phyloP scores from a whole-genome alignment of 257 asterid species.

The Solanum verrucosum region DNA sequence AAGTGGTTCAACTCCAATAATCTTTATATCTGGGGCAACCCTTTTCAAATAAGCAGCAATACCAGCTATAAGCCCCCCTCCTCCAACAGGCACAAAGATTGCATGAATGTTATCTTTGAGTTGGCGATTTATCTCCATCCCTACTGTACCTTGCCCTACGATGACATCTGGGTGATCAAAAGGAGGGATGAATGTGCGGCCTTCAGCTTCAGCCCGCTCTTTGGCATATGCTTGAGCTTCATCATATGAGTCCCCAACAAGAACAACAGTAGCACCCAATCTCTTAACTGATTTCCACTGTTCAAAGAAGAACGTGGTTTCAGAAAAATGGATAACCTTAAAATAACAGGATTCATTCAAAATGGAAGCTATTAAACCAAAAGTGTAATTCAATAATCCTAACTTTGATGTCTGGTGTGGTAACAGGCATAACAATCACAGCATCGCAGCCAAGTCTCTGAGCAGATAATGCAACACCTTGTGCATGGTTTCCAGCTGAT shows the following conservation, averaged over 20 bases:
- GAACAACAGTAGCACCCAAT: conserved; percentile 86
- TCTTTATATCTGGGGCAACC: conserved; percentile 76
- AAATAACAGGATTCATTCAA: neutral
- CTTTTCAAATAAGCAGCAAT: conserved; percentile 90
- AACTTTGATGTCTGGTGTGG: conserved; percentile 96
- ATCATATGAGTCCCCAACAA: conserved; percentile 84
- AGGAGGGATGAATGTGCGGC: conserved; percentile 76
- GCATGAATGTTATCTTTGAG: conserved; percentile 63
- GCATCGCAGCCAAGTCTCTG: conserved; percentile 60
- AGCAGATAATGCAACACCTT: conserved; percentile 89
- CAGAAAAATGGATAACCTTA: neutral
- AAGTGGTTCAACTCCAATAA: conserved; percentile 88
- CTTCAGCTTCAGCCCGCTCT: conserved; percentile 56
- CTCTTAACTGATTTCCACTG: conserved; percentile 85
- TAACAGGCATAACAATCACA: conserved; percentile 84
- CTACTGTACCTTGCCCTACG: conserved; percentile 87
- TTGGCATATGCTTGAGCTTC: conserved; percentile 91
- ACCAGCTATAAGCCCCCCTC: conserved; percentile 98
- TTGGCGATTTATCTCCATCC: conserved; percentile 88
- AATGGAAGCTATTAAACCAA: neutral
- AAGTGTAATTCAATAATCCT: neutral
- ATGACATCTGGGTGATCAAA: conserved; percentile 98
- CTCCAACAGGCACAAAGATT: conserved; percentile 92
- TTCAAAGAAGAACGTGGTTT: neutral
- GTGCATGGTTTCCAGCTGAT: conserved; percentile 98